Evolutionary conservation across 441 rosid genomes (phyloP).

Genomic region (Erodium texanum): DNA sequence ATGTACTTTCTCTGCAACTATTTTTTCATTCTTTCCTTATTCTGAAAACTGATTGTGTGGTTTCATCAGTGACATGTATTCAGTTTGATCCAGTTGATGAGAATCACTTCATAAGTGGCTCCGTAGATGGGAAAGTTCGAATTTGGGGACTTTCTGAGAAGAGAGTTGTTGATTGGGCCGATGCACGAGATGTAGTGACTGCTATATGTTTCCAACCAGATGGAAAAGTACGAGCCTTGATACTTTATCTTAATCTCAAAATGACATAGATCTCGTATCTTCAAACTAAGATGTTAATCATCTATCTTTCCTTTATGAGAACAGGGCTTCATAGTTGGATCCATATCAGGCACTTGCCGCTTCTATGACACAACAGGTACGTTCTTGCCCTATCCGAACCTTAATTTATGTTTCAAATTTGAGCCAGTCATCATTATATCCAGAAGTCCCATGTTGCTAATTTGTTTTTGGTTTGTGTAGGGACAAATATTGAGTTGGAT

Average conservation of each 20-base stretch:
- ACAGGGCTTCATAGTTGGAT: conserved; percentile 73
- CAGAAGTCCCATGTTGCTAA: not conserved
- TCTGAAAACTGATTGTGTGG: not conserved
- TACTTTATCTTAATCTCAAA: not conserved
- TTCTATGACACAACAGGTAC: conserved; percentile 53
- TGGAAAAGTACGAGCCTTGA: conserved; percentile 44
- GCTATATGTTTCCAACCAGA: conserved; percentile 64
- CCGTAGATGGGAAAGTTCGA: conserved; percentile 88
- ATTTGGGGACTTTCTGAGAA: conserved; percentile 62
- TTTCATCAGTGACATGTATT: conserved; percentile 71
- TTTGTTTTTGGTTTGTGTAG: conserved; percentile 19
- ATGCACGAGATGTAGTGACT: conserved; percentile 52
- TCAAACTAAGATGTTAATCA: not conserved
- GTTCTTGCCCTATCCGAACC: not conserved
- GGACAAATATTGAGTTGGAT: conserved; percentile 36
- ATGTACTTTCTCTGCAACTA: no score
- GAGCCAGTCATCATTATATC: not conserved
- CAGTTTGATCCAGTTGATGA: conserved; percentile 69
- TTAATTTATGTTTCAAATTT: not conserved
- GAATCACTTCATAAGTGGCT: conserved; percentile 73
- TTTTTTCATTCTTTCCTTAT: not conserved
- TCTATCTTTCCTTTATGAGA: conserved; percentile 11
- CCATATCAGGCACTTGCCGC: conserved; percentile 56
- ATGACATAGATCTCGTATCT: not conserved
- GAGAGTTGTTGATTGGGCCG: conserved; percentile 72